These are phyloP conservation scores for Exserohilum turcica DNA, from an alignment of 2,329 filamentous ascomycete genomes.

Conservation along the genomic window DNA sequence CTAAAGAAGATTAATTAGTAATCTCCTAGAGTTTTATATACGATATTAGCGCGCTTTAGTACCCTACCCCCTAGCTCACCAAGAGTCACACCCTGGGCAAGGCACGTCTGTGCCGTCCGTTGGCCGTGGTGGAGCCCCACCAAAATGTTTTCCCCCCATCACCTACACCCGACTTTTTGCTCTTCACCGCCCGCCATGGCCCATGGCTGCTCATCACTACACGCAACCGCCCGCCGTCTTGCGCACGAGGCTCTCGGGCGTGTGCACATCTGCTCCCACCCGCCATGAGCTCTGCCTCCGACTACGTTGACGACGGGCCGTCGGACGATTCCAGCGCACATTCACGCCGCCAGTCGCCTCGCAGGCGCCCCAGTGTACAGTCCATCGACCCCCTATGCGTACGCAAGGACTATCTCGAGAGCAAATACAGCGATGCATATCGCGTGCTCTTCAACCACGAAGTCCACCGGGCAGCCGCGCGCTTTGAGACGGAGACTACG, in stretches of 20 bases:
- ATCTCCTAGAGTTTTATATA: too few relatives aligned
- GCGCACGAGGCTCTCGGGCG: not conserved
- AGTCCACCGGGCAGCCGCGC: constrained; percentile 25
- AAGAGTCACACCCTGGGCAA: too few relatives aligned
- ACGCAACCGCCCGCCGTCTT: not conserved
- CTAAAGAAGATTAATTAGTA: too few relatives aligned
- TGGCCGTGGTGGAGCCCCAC: constrained; percentile 13
- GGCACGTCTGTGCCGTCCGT: too few relatives aligned
- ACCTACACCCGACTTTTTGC: not conserved
- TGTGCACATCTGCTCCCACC: not conserved
- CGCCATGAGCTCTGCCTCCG: constrained; percentile 27
- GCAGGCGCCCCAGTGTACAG: constrained; percentile 33
- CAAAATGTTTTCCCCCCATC: constrained; percentile 3
- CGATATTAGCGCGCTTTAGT: too few relatives aligned
- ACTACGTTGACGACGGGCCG: constrained; percentile 7
- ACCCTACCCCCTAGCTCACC: too few relatives aligned
- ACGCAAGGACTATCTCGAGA: constrained; percentile 39
- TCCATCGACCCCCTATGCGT: constrained; percentile 21
- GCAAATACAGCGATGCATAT: constrained; percentile 55
- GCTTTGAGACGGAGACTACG: constrained; percentile 16
- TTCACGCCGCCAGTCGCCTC: constrained; percentile 23
- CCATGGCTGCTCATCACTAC: not conserved
- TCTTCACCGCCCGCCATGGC: constrained; percentile 22
- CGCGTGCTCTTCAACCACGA: constrained; percentile 43
- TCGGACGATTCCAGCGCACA: constrained; percentile 3